Base-by-base conservation (phyloP, 495 filamentous ascomycete genomes). In the Neurospora sublineolata region DNA sequence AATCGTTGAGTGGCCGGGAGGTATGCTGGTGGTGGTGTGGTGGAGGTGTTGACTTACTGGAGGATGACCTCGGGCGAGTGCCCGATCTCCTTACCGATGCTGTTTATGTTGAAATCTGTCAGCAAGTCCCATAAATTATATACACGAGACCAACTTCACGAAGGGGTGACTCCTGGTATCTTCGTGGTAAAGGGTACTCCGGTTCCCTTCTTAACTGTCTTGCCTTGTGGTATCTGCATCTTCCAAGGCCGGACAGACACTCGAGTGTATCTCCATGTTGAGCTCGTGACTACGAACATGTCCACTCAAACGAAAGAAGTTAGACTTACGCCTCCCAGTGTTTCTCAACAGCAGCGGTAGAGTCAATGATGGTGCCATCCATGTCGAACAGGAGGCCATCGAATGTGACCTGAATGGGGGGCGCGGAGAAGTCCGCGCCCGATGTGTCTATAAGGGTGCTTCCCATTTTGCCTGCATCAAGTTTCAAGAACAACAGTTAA, bases 301-400 rank as follows among this genome's bases (percentile, higher is more conserved):
- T 30, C 0, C 14, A 16, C 20, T 1, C 16, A 4, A 16, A 7
- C 16, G 44, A 16, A 7, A 30, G 44, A 33, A 16, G 3, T 30
- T 9, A 14, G 14, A 60, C 86, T 84, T 82, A 94, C 92, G 87
- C 85, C 73, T 92, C 85, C 95, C 95, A 99, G 81, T 97, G 91
- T 80, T 97, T 97, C 70, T 93, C 88, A 42, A 99, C 94, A 14
- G 95, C 95, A 44, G 84, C 79, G 1, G 92, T 94, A 8, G 90
- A 92, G 74, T 94, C 90, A 73, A 93, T 90, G 73, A 93, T 93
- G 64, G 91, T 93, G 37, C 91, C 93, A 76, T 96, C 94, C 87
- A 97, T 94, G 81, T 97, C 94, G 75, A 97, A 97, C 4, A 97
- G 86, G 37, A 97, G 80, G 10, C 91, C 94, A 76, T 90, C 86